A percentile compares a stretch with the other conserved stretches of the same genome.
phyloP scores from a whole-genome alignment of 495 filamentous ascomycete species.

The Tuber brumale region DNA sequence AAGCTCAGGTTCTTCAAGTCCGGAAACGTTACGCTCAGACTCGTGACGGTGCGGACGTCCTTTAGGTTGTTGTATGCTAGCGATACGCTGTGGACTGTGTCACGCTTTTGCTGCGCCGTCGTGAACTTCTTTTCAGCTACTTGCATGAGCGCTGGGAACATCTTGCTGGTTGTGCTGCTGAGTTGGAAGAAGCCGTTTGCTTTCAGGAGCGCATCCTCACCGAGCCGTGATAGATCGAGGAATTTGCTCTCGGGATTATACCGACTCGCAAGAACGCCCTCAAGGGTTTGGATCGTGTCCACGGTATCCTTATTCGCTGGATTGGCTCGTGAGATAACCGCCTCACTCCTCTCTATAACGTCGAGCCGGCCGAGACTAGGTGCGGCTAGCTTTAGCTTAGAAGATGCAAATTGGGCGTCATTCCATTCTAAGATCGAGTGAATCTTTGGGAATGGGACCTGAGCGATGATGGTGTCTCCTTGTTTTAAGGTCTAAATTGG shows the following conservation, averaged over 20 bases:
- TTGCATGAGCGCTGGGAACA: conserved; percentile 83
- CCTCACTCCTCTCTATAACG: conserved; percentile 21
- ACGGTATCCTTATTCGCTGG: conserved; percentile 34
- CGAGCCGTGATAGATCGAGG: conserved; percentile 70
- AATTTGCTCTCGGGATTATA: conserved; percentile 65
- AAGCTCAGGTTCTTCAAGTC: conserved; percentile 62
- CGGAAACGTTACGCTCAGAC: conserved; percentile 68
- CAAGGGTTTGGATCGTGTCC: conserved; percentile 45
- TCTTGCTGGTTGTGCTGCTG: conserved; percentile 66
- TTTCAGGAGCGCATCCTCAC: conserved; percentile 58
- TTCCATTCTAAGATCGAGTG: conserved; percentile 35
- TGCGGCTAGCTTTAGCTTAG: conserved; percentile 29
- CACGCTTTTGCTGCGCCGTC: conserved; percentile 56
- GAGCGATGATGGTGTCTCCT: conserved; percentile 31
- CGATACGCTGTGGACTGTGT: conserved; percentile 68
- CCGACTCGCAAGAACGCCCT: conserved; percentile 60
- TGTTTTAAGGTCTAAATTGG: conserved; percentile 38
- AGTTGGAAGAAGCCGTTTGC: conserved; percentile 69
- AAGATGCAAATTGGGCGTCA: conserved; percentile 34
- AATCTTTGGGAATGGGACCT: conserved; percentile 30
- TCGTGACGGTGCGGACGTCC: conserved; percentile 61
- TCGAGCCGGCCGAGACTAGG: conserved; percentile 25
- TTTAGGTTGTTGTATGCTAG: conserved; percentile 69
- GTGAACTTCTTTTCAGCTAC: conserved; percentile 68
- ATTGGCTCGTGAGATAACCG: conserved; percentile 25